Evolutionary conservation across 2,329 filamentous ascomycete genomes (phyloP).

Genomic region (Xylaria arbuscula): DNA sequence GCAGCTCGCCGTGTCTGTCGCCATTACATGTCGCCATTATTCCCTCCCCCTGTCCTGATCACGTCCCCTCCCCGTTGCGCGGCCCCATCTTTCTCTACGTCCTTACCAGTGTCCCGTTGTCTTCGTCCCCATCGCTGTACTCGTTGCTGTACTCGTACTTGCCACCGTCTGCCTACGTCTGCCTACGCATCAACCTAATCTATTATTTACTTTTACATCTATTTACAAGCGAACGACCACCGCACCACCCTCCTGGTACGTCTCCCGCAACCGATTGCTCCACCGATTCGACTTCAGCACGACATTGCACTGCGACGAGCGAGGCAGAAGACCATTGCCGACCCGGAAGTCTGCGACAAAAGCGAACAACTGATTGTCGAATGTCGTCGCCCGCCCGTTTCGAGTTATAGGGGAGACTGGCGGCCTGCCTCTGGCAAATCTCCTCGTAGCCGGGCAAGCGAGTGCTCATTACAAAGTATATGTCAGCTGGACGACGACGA

Average conservation of each 20-base stretch:
- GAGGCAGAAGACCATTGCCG: not conserved
- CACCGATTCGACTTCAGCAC: conserved; percentile 1
- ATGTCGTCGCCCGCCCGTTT: conserved; percentile 39
- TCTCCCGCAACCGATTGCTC: not conserved
- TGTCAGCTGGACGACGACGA: conserved; percentile 38
- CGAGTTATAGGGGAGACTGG: conserved; percentile 44
- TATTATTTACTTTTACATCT: not conserved
- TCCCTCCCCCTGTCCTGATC: conserved; percentile 31
- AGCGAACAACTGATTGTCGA: conserved; percentile 36
- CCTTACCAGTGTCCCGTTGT: conserved; percentile 23
- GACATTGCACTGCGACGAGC: conserved; percentile 3
- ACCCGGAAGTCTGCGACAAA: not conserved
- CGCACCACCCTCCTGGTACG: not conserved
- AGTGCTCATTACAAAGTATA: conserved; percentile 32
- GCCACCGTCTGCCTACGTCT: conserved; percentile 8
- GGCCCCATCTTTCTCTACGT: conserved; percentile 35
- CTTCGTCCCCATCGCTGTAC: conserved; percentile 7
- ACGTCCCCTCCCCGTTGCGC: conserved; percentile 35
- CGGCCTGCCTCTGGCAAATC: conserved; percentile 42
- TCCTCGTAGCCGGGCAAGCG: conserved; percentile 38
- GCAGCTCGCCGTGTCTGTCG: not conserved
- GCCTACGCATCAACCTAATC: conserved; percentile 3
- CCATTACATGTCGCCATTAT: not conserved
- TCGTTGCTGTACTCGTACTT: conserved; percentile 7
- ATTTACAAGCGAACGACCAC: conserved; percentile 2